phyloP scores from a whole-genome alignment of 164 flowering plant genomes.

The Annona squamosa region DNA sequence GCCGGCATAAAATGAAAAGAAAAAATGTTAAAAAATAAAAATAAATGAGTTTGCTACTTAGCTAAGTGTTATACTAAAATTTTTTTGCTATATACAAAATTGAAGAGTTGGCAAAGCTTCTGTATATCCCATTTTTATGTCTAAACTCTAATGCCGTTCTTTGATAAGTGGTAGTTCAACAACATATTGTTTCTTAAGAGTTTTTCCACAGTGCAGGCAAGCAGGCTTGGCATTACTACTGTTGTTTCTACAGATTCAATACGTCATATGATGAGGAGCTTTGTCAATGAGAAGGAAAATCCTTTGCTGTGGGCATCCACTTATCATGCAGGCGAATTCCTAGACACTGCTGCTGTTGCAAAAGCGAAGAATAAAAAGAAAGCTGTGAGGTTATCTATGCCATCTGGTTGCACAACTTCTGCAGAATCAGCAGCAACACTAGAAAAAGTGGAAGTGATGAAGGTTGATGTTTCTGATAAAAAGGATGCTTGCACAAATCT shows the following conservation, averaged over 20 bases:
- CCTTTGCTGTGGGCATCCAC: conserved; percentile 84
- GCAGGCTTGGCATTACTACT: conserved; percentile 78
- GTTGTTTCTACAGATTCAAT: conserved; percentile 78
- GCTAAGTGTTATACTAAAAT: too few relatives aligned
- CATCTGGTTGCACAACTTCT: conserved; percentile 14
- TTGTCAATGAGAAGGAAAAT: conserved; percentile 62
- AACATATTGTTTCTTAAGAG: neutral
- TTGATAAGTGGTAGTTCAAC: neutral
- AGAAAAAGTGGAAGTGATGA: conserved; percentile 14
- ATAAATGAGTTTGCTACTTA: too few relatives aligned
- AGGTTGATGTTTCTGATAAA: neutral
- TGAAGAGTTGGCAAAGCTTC: too few relatives aligned
- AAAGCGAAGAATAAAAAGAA: conserved; percentile 64
- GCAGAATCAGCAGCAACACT: conserved; percentile 2
- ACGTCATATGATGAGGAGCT: conserved; percentile 90
- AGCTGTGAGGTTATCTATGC: conserved; percentile 35
- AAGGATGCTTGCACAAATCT: neutral
- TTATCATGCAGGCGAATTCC: conserved; percentile 74
- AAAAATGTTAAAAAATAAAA: too few relatives aligned
- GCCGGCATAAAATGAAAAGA: too few relatives aligned
- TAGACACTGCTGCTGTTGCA: conserved; percentile 72
- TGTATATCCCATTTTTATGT: neutral
- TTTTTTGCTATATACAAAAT: too few relatives aligned
- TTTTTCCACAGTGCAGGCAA: conserved; percentile 35
- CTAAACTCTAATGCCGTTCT: neutral